These are phyloP conservation scores for Colletotrichum lini DNA, from an alignment of 2,329 filamentous ascomycete genomes.

Conservation along the genomic window DNA sequence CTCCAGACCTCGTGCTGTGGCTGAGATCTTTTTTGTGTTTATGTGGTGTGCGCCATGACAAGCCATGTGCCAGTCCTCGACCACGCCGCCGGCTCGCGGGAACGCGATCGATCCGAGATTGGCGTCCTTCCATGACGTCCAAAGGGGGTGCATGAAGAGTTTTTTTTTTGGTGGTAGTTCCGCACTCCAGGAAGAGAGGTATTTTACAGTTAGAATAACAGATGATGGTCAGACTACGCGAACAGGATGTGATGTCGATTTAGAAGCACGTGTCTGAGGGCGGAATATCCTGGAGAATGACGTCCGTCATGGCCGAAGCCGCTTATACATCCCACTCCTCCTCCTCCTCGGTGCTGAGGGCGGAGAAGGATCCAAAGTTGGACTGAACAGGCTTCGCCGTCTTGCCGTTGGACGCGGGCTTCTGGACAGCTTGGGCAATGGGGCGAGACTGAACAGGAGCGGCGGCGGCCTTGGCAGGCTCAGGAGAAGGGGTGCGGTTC, in stretches of 20 bases:
- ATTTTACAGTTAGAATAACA: slow-evolving; percentile 43
- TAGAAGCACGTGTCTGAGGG: slow-evolving; percentile 20
- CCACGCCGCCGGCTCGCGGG: slow-evolving; percentile 23
- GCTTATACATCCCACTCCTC: slow-evolving; percentile 68
- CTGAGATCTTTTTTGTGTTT: slow-evolving; percentile 37
- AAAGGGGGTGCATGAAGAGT: slow-evolving; percentile 22
- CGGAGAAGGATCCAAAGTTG: slow-evolving; percentile 64
- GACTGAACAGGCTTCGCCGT: slow-evolving; percentile 48
- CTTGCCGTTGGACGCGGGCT: slow-evolving; percentile 48
- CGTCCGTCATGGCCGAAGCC: slow-evolving; percentile 1
- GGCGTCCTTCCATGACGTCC: slow-evolving; percentile 33
- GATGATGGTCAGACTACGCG: slow-evolving; percentile 38
- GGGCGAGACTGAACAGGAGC: slow-evolving; percentile 46
- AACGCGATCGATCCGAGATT: slow-evolving; percentile 19
- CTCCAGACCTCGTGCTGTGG: slow-evolving; percentile 39
- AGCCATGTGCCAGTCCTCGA: slow-evolving; percentile 30
- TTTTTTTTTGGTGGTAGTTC: slow-evolving; percentile 22
- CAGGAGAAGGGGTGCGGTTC: slow-evolving; percentile 58
- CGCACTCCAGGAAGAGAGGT: slow-evolving; percentile 41
- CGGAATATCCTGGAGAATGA: slow-evolving; percentile 35
- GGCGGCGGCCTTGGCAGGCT: slow-evolving; percentile 49
- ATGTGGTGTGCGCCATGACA: slow-evolving; percentile 35
- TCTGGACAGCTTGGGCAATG: slow-evolving; percentile 51
- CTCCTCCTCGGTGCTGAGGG: slow-evolving; percentile 61
- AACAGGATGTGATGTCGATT: neutral